These are phyloP conservation scores for Cyberlindnera maritima DNA, from an alignment of 805 yeast genomes.

Conservation along the genomic window DNA sequence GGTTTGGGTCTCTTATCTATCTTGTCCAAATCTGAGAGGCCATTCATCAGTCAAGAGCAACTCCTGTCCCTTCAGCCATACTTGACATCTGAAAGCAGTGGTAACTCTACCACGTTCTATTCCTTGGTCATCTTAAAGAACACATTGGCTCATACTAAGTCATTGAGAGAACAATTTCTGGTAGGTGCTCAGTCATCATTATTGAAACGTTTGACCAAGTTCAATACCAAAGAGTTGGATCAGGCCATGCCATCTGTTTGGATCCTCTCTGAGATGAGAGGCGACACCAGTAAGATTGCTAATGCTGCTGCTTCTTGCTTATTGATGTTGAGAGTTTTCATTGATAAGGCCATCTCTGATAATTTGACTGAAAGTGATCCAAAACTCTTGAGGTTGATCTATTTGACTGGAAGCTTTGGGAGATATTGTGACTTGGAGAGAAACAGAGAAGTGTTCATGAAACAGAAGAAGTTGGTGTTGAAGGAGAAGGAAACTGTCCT, in stretches of 20 bases:
- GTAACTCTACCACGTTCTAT: conserved; percentile 42
- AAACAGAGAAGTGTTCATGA: conserved; percentile 37
- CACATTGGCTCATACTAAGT: conserved; percentile 41
- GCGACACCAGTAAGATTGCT: conserved; percentile 47
- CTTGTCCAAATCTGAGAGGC: conserved; percentile 50
- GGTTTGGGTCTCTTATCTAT: conserved; percentile 51
- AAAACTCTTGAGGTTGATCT: conserved; percentile 53
- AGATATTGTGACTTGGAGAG: conserved; percentile 61
- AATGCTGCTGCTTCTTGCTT: conserved; percentile 66
- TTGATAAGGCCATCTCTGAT: conserved; percentile 29
- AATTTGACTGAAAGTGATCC: conserved; percentile 36
- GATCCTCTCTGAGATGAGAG: conserved; percentile 46
- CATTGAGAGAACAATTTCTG: conserved; percentile 51
- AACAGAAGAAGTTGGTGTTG: conserved; percentile 37
- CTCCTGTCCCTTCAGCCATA: conserved; percentile 63
- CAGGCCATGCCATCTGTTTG: conserved; percentile 74
- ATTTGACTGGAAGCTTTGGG: conserved; percentile 69
- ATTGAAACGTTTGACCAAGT: conserved; percentile 56
- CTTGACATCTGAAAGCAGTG: conserved; percentile 45
- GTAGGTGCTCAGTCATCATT: conserved; percentile 48
- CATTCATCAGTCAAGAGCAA: conserved; percentile 63
- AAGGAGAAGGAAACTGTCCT: conserved; percentile 52
- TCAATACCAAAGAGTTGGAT: conserved; percentile 57
- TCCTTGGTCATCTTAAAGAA: conserved; percentile 53
- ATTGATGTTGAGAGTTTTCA: conserved; percentile 45